Evolutionary conservation across 306 rosid species (phyloP), one percentile per base, ranked within the genome.

Genomic region (Pyrus communis): DNA sequence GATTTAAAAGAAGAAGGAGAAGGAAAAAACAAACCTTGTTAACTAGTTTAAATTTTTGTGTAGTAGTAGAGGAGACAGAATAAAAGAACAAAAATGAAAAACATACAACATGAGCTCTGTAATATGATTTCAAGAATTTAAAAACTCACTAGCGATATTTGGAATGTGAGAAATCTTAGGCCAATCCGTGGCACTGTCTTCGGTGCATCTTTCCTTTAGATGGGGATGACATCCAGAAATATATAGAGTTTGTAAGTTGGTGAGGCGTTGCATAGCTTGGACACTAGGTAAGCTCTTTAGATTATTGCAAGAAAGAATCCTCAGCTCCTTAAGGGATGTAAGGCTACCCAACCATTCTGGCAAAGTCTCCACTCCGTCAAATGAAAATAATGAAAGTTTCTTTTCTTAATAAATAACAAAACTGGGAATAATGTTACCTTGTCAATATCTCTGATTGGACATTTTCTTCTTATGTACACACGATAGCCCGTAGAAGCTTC

Each of bases 401-500:
- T 23, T 25, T 11, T 58, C 45, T 58, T 14, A 18, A 59, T 4
- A 9, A 30, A 58, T 10, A 38, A 73, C 23, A 31, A 40, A 25
- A 33, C 2, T 25, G 4, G 6, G 33, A 23, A 66, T 35, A 66
- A 64, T 33, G 19, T 19, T 60, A 74, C 77, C 77, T 86, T 88
- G 85, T 88, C 93, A 27, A 91, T 88, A 80, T 91, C 91, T 79
- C 88, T 87, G 67, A 89, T 87, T 19, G 96, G 89, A 38, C 96
- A 93, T 82, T 91, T 91, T 58, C 92, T 92, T 87, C 93, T 66
- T 66, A 89, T 87, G 70, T 87, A 91, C 61, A 91, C 96, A 21
- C 93, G 93, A 67, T 93, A 91, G 57, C 96, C 96, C 25, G 93
- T 89, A 43, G 90, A 87, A 71, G 87, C 96, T 87, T 91, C 96